Conservation (phyloP, 176 grass and related monocot genomes). For the Oryza australiensis region DNA sequence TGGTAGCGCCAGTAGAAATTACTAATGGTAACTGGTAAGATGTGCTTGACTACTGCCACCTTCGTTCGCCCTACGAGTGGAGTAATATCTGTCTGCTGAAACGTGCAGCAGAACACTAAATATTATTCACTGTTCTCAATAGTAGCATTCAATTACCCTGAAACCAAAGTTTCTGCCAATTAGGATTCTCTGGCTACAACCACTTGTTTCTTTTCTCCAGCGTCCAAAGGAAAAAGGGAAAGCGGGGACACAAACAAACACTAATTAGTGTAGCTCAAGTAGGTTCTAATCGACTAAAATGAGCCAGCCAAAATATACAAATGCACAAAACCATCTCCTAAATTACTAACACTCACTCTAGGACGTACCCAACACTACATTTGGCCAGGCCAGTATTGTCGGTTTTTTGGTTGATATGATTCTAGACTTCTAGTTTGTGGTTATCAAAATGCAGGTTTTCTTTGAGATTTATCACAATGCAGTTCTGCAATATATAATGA, state of each 20-base stretch:
- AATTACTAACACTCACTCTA: background rate
- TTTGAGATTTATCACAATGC: background rate
- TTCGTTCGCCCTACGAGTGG: background rate
- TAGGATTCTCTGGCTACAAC: background rate
- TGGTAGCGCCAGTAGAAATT: slow-evolving; percentile 34
- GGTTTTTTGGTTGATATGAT: background rate
- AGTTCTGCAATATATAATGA: background rate
- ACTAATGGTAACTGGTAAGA: slow-evolving; percentile 2
- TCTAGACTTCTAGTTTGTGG: slow-evolving; percentile 14
- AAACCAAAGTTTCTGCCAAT: background rate
- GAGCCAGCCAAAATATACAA: slow-evolving; percentile 16
- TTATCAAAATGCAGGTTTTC: background rate
- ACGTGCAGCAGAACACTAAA: slow-evolving; percentile 26
- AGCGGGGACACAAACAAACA: background rate
- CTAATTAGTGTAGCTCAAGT: slow-evolving; percentile 7
- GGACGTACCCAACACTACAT: background rate
- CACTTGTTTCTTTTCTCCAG: slow-evolving; percentile 4
- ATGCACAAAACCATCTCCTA: background rate
- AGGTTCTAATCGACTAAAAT: slow-evolving; percentile 1
- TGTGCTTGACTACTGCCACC: slow-evolving; percentile 19
- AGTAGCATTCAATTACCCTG: slow-evolving; percentile 1
- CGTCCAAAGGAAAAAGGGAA: background rate
- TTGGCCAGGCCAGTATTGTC: slow-evolving; percentile 1
- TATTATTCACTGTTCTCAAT: background rate
- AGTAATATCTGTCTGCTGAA: slow-evolving; percentile 16